phyloP scores from a whole-genome alignment of 108 stramenopile species.

The Epithemia pelagica region DNA sequence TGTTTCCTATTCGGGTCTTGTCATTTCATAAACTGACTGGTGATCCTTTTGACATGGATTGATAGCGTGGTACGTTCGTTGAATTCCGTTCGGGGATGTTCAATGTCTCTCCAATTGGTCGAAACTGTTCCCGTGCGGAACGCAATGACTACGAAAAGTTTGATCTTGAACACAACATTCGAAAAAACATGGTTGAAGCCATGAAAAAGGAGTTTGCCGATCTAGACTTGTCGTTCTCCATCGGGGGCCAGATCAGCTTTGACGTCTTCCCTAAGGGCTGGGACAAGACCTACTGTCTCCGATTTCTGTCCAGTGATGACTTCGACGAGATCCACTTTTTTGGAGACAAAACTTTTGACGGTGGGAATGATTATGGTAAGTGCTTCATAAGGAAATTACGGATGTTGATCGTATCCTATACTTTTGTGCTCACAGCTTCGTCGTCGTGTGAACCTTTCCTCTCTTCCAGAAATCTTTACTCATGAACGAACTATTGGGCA shows the following conservation, averaged over 20 bases:
- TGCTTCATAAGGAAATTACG: too few relatives aligned
- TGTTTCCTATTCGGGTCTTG: background rate
- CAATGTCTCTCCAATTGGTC: constrained; percentile 97
- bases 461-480: constrained; percentile 78
- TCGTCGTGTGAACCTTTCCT: too few relatives aligned
- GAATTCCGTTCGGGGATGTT: constrained; percentile 99
- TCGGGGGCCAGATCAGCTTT: constrained; percentile 99
- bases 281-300: constrained; percentile 99
- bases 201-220: constrained; percentile 92
- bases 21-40: background rate
- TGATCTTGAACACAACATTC: constrained; percentile 78
- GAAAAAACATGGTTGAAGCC: constrained; percentile 87
- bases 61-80: constrained; percentile 94
- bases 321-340: constrained; percentile 99
- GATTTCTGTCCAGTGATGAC: constrained; percentile 64
- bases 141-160: constrained; percentile 97
- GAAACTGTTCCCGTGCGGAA: constrained; percentile 97
- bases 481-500: constrained; percentile 93
- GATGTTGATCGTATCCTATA: too few relatives aligned
- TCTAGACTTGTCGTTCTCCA: constrained; percentile 87
- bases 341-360: constrained; percentile 99
- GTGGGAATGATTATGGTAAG: constrained; percentile 90
- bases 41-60: too few relatives aligned
- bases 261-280: constrained; percentile 97
- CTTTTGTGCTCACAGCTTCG: too few relatives aligned